phyloP scores from a whole-genome alignment of 2,329 filamentous ascomycete species.

The Paramyrothecium sp. region DNA sequence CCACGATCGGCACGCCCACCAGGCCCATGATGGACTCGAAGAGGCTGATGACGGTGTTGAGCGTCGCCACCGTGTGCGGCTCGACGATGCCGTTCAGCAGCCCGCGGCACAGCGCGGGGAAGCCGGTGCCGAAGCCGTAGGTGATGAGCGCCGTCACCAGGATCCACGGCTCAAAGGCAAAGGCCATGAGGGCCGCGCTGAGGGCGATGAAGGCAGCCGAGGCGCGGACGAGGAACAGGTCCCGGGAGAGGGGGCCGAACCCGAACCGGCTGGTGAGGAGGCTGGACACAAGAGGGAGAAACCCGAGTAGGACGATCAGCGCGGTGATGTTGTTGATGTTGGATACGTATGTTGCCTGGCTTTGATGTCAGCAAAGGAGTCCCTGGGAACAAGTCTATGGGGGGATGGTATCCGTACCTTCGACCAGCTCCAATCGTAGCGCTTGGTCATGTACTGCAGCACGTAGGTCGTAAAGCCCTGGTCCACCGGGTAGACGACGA shows the following conservation, averaged over 20 bases:
- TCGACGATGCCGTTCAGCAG: constrained; percentile 54
- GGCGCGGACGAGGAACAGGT: constrained; percentile 36
- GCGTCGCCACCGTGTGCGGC: constrained; percentile 49
- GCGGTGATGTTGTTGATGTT: constrained; percentile 35
- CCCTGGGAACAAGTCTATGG: background rate
- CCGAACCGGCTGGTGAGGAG: constrained; percentile 27
- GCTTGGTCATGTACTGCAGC: constrained; percentile 52
- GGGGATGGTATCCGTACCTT: constrained; percentile 22
- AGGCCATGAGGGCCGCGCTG: constrained; percentile 35
- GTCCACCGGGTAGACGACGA: constrained; percentile 22
- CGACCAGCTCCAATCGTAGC: constrained; percentile 48
- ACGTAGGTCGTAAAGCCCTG: constrained; percentile 32
- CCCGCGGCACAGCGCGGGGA: constrained; percentile 41
- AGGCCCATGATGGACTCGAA: constrained; percentile 49
- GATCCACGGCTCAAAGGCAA: constrained; percentile 31
- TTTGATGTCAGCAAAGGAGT: background rate
- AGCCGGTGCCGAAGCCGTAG: constrained; percentile 43
- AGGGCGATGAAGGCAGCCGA: constrained; percentile 27
- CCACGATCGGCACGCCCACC: constrained; percentile 43
- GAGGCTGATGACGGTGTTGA: constrained; percentile 52
- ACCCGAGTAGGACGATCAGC: constrained; percentile 33
- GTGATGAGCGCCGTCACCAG: constrained; percentile 40
- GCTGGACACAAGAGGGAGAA: constrained; percentile 34
- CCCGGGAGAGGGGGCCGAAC: constrained; percentile 32
- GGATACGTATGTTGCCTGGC: constrained; percentile 38